Evolutionary conservation across 2,329 filamentous ascomycete genomes (phyloP).

Genomic region (Aspergillus felis): DNA sequence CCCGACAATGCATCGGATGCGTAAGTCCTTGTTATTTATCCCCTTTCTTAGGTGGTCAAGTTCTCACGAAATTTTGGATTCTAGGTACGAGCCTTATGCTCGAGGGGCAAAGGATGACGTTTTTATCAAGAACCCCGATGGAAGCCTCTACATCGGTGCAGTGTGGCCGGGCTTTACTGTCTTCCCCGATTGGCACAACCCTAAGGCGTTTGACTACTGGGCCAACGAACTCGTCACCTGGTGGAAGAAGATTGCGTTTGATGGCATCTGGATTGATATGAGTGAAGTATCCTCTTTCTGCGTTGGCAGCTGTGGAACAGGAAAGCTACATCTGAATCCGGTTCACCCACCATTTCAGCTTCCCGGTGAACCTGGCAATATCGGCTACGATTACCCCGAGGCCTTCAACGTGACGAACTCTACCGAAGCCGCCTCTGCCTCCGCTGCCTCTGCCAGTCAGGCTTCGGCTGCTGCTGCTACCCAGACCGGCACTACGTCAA

Average conservation of each 20-base stretch:
- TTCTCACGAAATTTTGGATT: background rate
- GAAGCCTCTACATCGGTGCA: constrained; percentile 51
- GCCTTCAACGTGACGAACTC: constrained; percentile 65
- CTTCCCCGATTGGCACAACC: constrained; percentile 58
- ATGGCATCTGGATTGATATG: constrained; percentile 60
- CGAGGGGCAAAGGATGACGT: constrained; percentile 47
- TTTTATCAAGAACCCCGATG: constrained; percentile 54
- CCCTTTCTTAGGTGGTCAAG: constrained; percentile 11
- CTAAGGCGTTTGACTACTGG: constrained; percentile 59
- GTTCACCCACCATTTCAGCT: constrained; percentile 63
- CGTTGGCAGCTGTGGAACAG: constrained; percentile 66
- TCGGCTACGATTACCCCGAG: constrained; percentile 63
- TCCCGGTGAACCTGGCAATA: constrained; percentile 60
- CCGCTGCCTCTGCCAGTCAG: constrained; percentile 52
- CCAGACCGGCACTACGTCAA: constrained; percentile 24
- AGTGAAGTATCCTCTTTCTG: constrained; percentile 62
- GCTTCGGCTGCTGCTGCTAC: constrained; percentile 37
- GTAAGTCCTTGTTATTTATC: constrained; percentile 45
- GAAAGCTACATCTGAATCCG: constrained; percentile 63
- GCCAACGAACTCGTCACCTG: constrained; percentile 50
- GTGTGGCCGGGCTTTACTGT: constrained; percentile 60
- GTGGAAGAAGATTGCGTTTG: constrained; percentile 52
- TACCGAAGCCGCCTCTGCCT: constrained; percentile 61
- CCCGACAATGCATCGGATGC: constrained; percentile 64
- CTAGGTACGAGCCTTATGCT: constrained; percentile 50